Conservation (phyloP, 176 grass and related monocot genomes). For the Cenchrus americanus region DNA sequence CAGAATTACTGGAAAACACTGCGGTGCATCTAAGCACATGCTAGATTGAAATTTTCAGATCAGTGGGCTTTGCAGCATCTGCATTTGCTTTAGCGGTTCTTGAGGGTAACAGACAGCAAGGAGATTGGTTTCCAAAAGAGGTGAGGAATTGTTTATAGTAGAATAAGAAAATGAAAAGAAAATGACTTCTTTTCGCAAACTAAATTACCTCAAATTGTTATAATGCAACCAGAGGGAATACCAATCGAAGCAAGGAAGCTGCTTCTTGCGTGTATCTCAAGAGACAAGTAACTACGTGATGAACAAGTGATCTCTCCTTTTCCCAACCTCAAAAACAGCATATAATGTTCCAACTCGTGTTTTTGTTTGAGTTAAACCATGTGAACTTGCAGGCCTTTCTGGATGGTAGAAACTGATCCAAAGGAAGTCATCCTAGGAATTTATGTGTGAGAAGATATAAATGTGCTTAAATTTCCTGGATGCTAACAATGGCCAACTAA, state of each 20-base stretch:
- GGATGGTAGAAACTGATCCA: constrained; percentile 86
- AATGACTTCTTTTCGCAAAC: not conserved
- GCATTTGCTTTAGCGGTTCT: constrained; percentile 78
- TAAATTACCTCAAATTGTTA: constrained; percentile 1
- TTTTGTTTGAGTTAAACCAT: not conserved
- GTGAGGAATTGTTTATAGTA: constrained; percentile 27
- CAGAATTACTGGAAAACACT: constrained; percentile 1
- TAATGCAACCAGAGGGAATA: constrained; percentile 79
- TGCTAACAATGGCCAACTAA: not conserved
- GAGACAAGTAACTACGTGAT: constrained; percentile 44
- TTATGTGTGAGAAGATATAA: constrained; percentile 55
- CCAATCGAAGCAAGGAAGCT: constrained; percentile 77
- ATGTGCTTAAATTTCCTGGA: not conserved
- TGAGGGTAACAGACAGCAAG: constrained; percentile 71
- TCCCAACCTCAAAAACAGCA: not conserved
- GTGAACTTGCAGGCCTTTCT: constrained; percentile 70
- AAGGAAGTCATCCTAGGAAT: constrained; percentile 86
- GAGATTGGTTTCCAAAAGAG: constrained; percentile 95
- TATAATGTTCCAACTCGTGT: not conserved
- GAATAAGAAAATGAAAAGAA: not conserved
- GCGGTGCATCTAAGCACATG: constrained; percentile 9
- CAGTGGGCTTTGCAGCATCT: constrained; percentile 53
- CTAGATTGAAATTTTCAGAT: constrained; percentile 45
- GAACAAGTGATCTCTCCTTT: constrained; percentile 40
- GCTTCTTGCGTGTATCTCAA: constrained; percentile 63